These are phyloP conservation scores for Fusarium goolgardi DNA, from an alignment of 2,329 filamentous ascomycete species.

Conservation along the genomic window DNA sequence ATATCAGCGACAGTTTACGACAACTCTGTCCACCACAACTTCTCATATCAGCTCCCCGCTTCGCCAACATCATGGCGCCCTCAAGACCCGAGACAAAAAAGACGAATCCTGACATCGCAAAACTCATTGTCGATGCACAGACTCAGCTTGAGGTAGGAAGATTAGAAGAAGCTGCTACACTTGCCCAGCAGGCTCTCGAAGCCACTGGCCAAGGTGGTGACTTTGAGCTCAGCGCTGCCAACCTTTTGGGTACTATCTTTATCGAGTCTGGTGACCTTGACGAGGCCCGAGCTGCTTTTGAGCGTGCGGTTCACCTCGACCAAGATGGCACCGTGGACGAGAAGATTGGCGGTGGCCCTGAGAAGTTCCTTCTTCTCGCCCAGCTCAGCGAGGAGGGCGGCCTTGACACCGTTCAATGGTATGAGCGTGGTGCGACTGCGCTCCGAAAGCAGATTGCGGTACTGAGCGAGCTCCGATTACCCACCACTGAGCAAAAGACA, in stretches of 20 bases:
- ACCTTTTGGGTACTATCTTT: constrained; percentile 82
- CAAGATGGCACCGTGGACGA: constrained; percentile 77
- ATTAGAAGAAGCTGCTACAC: constrained; percentile 54
- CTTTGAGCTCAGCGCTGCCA: constrained; percentile 73
- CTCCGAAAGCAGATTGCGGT: constrained; percentile 77
- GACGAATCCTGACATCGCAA: constrained; percentile 49
- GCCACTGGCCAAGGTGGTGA: constrained; percentile 59
- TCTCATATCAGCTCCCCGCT: constrained; percentile 17
- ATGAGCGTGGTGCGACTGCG: constrained; percentile 75
- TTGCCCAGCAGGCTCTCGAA: constrained; percentile 59
- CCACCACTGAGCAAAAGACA: constrained; percentile 55
- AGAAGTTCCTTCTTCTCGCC: constrained; percentile 95
- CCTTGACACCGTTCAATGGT: constrained; percentile 73
- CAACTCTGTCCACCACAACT: neutral
- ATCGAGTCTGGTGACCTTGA: constrained; percentile 86
- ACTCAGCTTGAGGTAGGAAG: constrained; percentile 58
- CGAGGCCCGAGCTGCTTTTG: constrained; percentile 76
- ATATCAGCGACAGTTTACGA: neutral
- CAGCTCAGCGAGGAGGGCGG: constrained; percentile 83
- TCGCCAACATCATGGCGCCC: constrained; percentile 54
- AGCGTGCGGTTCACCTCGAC: constrained; percentile 79
- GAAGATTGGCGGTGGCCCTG: constrained; percentile 81
- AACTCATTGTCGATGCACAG: constrained; percentile 55
- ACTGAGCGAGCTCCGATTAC: constrained; percentile 62
- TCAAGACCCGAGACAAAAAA: constrained; percentile 55